phyloP scores from a whole-genome alignment of 1,284 basidiomycete genomes.

The Cutaneotrichosporon sp. region DNA sequence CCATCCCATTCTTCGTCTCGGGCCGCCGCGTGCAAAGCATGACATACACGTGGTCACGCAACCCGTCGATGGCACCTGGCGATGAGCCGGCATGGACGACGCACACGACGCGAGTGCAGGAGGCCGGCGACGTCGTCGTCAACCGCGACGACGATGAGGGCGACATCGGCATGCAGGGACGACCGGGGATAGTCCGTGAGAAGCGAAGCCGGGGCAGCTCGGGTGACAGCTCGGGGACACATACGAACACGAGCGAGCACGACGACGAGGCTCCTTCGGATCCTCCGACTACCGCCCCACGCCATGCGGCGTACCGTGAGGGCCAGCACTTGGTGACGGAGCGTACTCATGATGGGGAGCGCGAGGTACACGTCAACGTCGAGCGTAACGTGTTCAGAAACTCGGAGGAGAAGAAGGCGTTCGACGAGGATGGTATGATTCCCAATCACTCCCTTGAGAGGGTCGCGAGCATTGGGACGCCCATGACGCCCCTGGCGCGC shows the following conservation, averaged over 20 bases:
- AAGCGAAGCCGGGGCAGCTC: slow-evolving; percentile 24
- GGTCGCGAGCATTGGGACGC: not conserved
- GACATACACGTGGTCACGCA: slow-evolving; percentile 78
- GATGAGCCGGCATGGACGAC: slow-evolving; percentile 70
- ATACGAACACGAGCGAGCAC: slow-evolving; percentile 33
- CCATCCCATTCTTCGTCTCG: slow-evolving; percentile 88
- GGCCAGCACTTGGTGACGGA: slow-evolving; percentile 69
- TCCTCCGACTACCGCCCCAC: not conserved
- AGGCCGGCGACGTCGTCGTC: slow-evolving; percentile 71
- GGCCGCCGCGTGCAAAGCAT: slow-evolving; percentile 84
- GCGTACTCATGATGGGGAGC: slow-evolving; percentile 58
- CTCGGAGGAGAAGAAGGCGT: slow-evolving; percentile 3
- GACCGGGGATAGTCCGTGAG: slow-evolving; percentile 11
- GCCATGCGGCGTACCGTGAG: slow-evolving; percentile 63
- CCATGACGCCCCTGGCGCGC: not conserved
- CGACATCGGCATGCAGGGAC: slow-evolving; percentile 34
- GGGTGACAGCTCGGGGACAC: slow-evolving; percentile 24
- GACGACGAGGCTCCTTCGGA: slow-evolving; percentile 24
- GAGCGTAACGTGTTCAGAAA: not conserved
- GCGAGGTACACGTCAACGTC: slow-evolving; percentile 48
- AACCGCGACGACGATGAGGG: slow-evolving; percentile 65
- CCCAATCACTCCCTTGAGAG: not conserved
- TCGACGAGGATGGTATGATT: not conserved
- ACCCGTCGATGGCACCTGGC: slow-evolving; percentile 58
- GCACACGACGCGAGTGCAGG: slow-evolving; percentile 65